phyloP scores from a whole-genome alignment of 140 eudicot genomes.

The Erigeron philadelphicus region DNA sequence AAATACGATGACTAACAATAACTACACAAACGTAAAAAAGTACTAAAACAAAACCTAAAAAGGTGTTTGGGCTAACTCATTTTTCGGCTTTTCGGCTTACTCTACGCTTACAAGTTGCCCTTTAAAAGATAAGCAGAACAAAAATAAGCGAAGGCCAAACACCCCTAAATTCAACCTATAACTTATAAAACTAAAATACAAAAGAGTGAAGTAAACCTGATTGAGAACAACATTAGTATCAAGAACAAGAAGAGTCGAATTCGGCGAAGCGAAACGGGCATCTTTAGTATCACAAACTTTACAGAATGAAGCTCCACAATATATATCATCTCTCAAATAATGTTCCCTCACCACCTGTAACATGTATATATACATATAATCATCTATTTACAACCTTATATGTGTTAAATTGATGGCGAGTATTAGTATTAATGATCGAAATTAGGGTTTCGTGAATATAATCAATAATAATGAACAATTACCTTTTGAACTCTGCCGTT shows the following conservation, averaged over 20 bases:
- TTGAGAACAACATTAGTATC: conserved; percentile 86
- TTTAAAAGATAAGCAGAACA: too few species aligned
- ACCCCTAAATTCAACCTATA: too few species aligned
- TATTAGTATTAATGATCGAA: not conserved
- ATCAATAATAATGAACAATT: not conserved
- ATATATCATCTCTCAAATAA: conserved; percentile 86
- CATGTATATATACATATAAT: not conserved
- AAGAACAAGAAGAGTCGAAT: conserved; percentile 48
- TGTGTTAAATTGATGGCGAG: not conserved
- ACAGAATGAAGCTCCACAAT: conserved; percentile 78
- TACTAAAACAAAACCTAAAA: too few species aligned
- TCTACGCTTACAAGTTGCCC: too few species aligned
- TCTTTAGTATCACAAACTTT: conserved; percentile 51
- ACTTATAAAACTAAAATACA: too few species aligned
- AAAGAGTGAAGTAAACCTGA: conserved; percentile 43
- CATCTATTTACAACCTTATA: not conserved
- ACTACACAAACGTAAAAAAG: too few species aligned
- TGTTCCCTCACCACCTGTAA: conserved; percentile 75
- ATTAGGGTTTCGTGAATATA: conserved; percentile 26
- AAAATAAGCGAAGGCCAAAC: too few species aligned
- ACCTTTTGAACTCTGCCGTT: conserved; percentile 79
- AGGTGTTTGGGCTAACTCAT: too few species aligned
- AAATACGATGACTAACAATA: too few species aligned
- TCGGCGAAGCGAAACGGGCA: conserved; percentile 52
- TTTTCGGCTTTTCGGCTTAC: too few species aligned